A percentile compares a stretch with the other conserved stretches of the same genome.
These are phyloP conservation scores for Mycena venus DNA, from an alignment of 768 basidiomycete genomes.

Conservation along the genomic window DNA sequence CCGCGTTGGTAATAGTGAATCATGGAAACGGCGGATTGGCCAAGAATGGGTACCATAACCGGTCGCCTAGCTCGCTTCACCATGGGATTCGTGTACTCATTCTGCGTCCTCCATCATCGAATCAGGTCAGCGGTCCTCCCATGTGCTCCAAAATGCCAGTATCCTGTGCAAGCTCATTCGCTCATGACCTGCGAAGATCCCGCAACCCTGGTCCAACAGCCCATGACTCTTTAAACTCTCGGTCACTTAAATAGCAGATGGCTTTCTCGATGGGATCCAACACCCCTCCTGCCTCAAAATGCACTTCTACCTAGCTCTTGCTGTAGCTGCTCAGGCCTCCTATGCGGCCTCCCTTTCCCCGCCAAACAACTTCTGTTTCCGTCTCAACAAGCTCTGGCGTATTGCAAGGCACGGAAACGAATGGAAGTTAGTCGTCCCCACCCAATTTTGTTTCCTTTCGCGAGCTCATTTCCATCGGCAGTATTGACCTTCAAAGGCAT, in stretches of 20 bases:
- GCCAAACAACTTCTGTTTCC: neutral
- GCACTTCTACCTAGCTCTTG: neutral
- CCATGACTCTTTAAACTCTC: neutral
- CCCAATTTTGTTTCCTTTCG: neutral
- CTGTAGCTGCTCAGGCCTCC: neutral
- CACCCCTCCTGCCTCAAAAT: neutral
- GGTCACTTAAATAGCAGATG: neutral
- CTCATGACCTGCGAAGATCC: neutral
- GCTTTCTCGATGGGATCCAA: neutral
- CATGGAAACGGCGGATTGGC: too few relatives aligned
- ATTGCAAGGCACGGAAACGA: neutral
- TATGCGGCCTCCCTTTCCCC: neutral
- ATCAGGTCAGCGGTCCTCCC: neutral
- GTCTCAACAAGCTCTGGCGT: neutral
- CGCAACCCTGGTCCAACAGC: neutral
- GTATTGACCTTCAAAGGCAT: conserved; percentile 19
- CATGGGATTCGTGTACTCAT: neutral
- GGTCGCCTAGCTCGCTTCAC: neutral
- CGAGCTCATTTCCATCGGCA: neutral
- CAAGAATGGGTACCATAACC: too few relatives aligned
- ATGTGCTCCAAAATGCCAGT: neutral
- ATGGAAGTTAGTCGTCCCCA: neutral
- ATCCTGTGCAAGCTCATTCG: neutral
- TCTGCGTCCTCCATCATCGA: neutral
- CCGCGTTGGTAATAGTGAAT: neutral